Base-by-base conservation (phyloP, 805 yeast genomes). In the Wickerhamiella sergipiensis region DNA sequence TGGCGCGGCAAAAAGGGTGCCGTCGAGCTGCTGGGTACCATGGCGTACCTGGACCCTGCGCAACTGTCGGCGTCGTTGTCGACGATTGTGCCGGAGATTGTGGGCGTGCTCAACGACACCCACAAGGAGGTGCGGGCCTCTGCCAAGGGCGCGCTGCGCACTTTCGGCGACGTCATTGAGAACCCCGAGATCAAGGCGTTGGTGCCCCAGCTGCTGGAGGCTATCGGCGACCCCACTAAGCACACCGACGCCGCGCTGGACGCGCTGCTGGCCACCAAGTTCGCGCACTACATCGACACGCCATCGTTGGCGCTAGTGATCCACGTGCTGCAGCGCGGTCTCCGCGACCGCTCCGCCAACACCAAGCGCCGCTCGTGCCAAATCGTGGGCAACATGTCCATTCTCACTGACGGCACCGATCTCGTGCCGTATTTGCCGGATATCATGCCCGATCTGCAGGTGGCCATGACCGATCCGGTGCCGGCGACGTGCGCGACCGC, bases 1-100 rank as follows among this genome's bases (percentile, higher is more conserved):
- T 92, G 99, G 99, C 77, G 99, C 69, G 80, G 95, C 0, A 92
- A 92, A 70, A 86, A 88, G 68, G 98, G 97, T 3, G 85, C 97
- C 6, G 97, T 92, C 18, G 97, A 92, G 64, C 70, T 92, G 49
- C 75, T 92, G 45, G 99, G 99, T 67, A 81, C 95, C 22, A 92
- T 92, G 98, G 98, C 98, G 0, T 92, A 88, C 65, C 74, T 92
- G 55, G 96, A 90, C 61, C 98, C 98, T 3, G 76, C 92, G 2
- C 98, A 92, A 64, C 73, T 92, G 57, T 87, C 97, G 1, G 77
- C 89, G 0, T 87, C 96, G 0, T 72, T 92, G 59, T 84, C 96
- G 0, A 79, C 80, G 0, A 90, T 92, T 69, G 86, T 92, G 54
- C 99, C 99, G 1, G 95, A 90, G 63, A 88, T 92, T 68, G 98